phyloP scores from a whole-genome alignment of 192 early-diverging fungal species.

The Rhizophagus clarus region DNA sequence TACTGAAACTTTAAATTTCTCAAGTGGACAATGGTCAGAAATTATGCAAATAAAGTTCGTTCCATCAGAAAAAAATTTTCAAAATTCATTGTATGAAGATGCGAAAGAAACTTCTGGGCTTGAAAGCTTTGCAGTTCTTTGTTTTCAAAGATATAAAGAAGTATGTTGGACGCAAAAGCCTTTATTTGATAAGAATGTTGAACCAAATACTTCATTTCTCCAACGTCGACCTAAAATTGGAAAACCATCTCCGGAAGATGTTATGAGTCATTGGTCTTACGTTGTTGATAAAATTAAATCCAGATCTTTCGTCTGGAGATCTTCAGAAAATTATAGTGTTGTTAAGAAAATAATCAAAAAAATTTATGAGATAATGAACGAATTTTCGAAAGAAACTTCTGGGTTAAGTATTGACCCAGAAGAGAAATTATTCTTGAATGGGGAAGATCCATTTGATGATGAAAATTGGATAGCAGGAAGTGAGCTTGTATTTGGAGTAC shows the following conservation, averaged over 20 bases:
- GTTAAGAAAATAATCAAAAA: neutral
- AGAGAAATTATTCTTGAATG: slow-evolving; percentile 13
- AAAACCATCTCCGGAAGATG: neutral
- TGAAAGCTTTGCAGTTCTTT: neutral
- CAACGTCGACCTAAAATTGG: neutral
- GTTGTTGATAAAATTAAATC: neutral
- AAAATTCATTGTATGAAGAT: neutral
- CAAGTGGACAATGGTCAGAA: neutral
- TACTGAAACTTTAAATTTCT: neutral
- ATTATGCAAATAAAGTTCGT: neutral
- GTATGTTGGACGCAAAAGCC: slow-evolving; percentile 3
- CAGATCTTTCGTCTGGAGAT: neutral
- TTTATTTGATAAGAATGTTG: neutral
- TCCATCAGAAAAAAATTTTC: neutral
- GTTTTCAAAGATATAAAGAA: neutral
- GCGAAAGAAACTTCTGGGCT: neutral
- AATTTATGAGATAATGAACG: neutral
- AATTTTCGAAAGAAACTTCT: neutral
- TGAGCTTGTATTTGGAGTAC: neutral
- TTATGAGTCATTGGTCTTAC: neutral
- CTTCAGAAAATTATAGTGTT: neutral
- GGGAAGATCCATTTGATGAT: slow-evolving; percentile 8
- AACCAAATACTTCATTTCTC: neutral
- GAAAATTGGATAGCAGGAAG: slow-evolving; percentile 3
- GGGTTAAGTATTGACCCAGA: neutral